A percentile compares a stretch with the other conserved stretches of the same genome.
phyloP scores from a whole-genome alignment of 371 early-diverging fungal species.

The Coemansia sp. region DNA sequence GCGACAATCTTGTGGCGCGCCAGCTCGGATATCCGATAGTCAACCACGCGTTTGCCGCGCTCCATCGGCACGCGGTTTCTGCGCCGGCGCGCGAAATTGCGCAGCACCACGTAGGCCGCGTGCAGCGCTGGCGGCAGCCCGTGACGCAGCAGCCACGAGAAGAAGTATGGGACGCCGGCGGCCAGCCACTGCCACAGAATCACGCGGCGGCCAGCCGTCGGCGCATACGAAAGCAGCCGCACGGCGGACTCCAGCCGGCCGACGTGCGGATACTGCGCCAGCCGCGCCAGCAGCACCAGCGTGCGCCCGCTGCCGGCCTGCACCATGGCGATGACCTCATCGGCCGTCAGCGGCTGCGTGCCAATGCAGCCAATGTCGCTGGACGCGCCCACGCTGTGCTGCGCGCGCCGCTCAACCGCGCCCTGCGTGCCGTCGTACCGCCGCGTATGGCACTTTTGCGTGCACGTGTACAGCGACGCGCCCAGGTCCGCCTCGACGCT shows the following conservation, averaged over 20 bases:
- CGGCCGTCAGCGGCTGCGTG: background rate
- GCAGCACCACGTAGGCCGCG: background rate
- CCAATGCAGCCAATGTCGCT: constrained; percentile 9
- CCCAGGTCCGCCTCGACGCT: constrained; percentile 15
- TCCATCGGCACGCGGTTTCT: background rate
- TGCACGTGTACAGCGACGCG: constrained; percentile 17
- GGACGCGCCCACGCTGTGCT: constrained; percentile 6
- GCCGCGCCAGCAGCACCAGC: constrained; percentile 11
- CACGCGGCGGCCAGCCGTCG: constrained; percentile 14
- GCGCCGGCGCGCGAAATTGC: background rate
- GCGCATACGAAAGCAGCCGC: constrained; percentile 8
- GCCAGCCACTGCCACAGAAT: constrained; percentile 22
- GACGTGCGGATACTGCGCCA: constrained; percentile 18
- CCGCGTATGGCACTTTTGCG: constrained; percentile 6
- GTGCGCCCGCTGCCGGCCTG: constrained; percentile 10
- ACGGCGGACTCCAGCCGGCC: constrained; percentile 1
- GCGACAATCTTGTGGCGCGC: constrained; percentile 12
- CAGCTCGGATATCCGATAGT: constrained; percentile 26
- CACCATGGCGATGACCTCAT: constrained; percentile 12
- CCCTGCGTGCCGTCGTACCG: constrained; percentile 8
- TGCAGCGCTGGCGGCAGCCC: constrained; percentile 2
- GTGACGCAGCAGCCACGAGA: background rate
- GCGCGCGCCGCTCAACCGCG: constrained; percentile 9
- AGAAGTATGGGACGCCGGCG: background rate
- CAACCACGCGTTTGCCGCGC: background rate